Percentiles rank a stretch among this genome's conserved stretches.
These are phyloP conservation scores for Ceratocystis ficicola DNA, from an alignment of 2,329 filamentous ascomycete species.

Conservation along the genomic window DNA sequence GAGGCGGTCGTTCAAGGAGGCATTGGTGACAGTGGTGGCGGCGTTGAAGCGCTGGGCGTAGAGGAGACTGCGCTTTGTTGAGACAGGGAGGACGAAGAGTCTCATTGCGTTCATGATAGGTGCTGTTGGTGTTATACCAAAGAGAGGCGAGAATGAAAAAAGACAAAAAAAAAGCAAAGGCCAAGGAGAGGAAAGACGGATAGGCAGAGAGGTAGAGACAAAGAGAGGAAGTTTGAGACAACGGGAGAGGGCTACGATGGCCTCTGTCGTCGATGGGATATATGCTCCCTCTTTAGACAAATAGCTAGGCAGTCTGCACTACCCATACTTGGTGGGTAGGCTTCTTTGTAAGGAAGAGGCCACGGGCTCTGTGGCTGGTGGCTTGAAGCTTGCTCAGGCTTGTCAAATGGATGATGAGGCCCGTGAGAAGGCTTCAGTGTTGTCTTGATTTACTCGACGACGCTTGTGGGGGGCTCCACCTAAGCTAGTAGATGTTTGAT, in stretches of 20 bases:
- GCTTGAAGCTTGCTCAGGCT: not conserved
- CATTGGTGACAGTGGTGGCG: constrained; percentile 31
- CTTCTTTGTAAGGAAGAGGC: constrained; percentile 18
- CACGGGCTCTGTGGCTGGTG: constrained; percentile 11
- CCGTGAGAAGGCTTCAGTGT: not conserved
- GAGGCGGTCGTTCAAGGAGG: constrained; percentile 47
- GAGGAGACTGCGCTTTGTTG: constrained; percentile 77
- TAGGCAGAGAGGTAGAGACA: not conserved
- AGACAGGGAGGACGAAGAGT: constrained; percentile 85
- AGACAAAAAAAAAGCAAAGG: not conserved
- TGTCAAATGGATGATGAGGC: not conserved
- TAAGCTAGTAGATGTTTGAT: not conserved
- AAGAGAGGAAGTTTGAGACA: not conserved
- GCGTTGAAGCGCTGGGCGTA: constrained; percentile 70
- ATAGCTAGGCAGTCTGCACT: not conserved
- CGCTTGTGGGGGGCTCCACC: not conserved
- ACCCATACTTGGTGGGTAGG: not conserved
- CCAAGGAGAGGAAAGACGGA: not conserved
- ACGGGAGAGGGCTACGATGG: not conserved
- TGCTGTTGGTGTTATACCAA: not conserved
- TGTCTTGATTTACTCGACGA: not conserved
- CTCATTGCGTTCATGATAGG: constrained; percentile 50
- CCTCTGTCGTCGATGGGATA: not conserved
- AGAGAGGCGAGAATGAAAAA: not conserved
- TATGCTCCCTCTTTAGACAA: not conserved